These are phyloP conservation scores for Phytopythium aichiense DNA, from an alignment of 352 stramenopile species.

Conservation along the genomic window DNA sequence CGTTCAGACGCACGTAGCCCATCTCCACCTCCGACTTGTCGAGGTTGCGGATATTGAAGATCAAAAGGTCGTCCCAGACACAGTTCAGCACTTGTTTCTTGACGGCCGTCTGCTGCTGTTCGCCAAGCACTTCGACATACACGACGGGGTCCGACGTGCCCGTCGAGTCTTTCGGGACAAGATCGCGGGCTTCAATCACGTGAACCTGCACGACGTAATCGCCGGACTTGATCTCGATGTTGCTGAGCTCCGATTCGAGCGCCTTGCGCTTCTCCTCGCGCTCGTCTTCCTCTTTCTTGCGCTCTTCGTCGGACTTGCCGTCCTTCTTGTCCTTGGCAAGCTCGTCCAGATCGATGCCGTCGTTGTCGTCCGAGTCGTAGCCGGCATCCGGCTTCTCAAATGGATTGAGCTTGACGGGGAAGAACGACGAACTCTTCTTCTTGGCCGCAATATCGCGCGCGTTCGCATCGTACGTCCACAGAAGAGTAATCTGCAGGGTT, in stretches of 20 bases:
- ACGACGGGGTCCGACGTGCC: conserved; percentile 91
- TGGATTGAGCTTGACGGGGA: conserved; percentile 35
- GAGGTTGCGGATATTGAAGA: conserved; percentile 71
- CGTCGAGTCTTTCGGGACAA: conserved; percentile 84
- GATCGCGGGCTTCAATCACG: conserved; percentile 86
- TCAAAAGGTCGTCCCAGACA: conserved; percentile 83
- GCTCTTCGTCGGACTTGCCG: conserved; percentile 61
- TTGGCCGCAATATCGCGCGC: conserved; percentile 56
- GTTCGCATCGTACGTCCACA: conserved; percentile 56
- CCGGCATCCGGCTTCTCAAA: conserved; percentile 62
- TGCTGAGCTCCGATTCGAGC: conserved; percentile 69
- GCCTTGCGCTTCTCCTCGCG: conserved; percentile 70
- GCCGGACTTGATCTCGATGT: conserved; percentile 82
- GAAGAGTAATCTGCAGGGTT: conserved; percentile 38
- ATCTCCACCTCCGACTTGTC: conserved; percentile 84
- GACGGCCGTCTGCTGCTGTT: conserved; percentile 79
- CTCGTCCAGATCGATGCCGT: conserved; percentile 54
- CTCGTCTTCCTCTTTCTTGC: conserved; percentile 70
- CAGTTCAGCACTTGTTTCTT: conserved; percentile 87
- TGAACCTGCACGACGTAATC: conserved; percentile 90
- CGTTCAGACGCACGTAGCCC: conserved; percentile 70
- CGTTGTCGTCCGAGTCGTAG: conserved; percentile 70
- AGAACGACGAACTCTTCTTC: conserved; percentile 66
- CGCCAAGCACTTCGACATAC: conserved; percentile 83
- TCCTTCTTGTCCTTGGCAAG: conserved; percentile 49